These are phyloP conservation scores for Suillus sp. DNA, from an alignment of 768 basidiomycete species.

Conservation along the genomic window DNA sequence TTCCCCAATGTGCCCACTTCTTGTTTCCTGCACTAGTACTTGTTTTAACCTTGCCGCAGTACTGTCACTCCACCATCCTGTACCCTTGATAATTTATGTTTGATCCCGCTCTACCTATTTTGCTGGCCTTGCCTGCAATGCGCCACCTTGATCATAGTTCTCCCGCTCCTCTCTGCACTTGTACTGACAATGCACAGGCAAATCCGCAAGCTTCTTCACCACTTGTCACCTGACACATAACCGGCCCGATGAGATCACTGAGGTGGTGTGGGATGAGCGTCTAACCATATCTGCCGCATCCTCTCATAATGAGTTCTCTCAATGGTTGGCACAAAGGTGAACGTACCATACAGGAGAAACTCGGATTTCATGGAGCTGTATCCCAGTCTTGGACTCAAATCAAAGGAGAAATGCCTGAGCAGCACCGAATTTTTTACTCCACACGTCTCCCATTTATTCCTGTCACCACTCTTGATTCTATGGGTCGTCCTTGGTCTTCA, in stretches of 20 bases:
- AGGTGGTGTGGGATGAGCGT: background rate
- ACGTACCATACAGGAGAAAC: slow-evolving; percentile 47
- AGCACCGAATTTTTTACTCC: slow-evolving; percentile 53
- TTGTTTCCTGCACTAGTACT: background rate
- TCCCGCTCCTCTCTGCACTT: background rate
- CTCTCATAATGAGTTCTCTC: slow-evolving; percentile 24
- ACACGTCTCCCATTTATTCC: slow-evolving; percentile 56
- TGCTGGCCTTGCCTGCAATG: background rate
- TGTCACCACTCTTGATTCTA: slow-evolving; percentile 52
- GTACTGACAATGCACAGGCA: too few relatives aligned
- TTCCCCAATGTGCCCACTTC: background rate
- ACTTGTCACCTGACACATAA: background rate
- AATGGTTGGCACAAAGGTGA: slow-evolving; percentile 52
- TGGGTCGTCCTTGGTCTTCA: slow-evolving; percentile 60
- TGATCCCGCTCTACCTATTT: background rate
- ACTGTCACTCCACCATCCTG: background rate
- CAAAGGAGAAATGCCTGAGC: slow-evolving; percentile 46
- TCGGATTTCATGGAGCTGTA: slow-evolving; percentile 43
- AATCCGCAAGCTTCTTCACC: too few relatives aligned
- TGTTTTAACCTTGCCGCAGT: background rate
- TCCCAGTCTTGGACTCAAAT: slow-evolving; percentile 43
- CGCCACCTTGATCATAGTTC: background rate
- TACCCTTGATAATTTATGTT: background rate
- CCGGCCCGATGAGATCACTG: background rate
- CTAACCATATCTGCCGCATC: too few relatives aligned